Base-by-base conservation (phyloP, 305 asterid species). In the Fraxinus velutina region DNA sequence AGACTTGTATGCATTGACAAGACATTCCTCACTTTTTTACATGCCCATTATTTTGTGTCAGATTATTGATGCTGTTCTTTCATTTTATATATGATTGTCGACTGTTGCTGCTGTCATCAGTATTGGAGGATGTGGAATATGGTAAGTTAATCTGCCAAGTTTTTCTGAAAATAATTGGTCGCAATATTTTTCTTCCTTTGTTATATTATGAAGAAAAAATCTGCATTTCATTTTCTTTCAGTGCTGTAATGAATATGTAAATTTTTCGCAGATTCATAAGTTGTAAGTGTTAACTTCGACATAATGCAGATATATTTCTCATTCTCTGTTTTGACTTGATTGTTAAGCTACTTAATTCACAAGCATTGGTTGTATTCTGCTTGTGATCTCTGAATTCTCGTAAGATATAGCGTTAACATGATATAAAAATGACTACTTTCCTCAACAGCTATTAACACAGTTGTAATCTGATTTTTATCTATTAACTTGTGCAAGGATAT, bases 111-210 rank as follows among this genome's bases (percentile, higher is more conserved):
- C 87, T 75, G 74, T 83, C 76, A 79, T 79, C 93, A 96, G 99
- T 96, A 96, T 82, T 96, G 99, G 99, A 93, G 99, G 88, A 91
- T 93, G 97, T 96, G 98, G 99, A 94, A 96, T 86, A 93, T 96
- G 98, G 99, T 96, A 90, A 83, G 98, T 83, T 82, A 64, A 30
- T 79, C 75, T 84, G 4, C 75, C 37, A 24, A 77, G 83, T 34
- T 70, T n/a, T 78, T 80, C 73, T 47, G 33, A 24, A 66, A 24
- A 27, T 24, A 27, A 66, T 64, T 66, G 34, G 21, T 66, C n/a
- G 34, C 36, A 27, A 66, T 19, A 27, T 66, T 10, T 66, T 12
- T 29, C 17, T 27, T 10, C 15, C 34, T 24, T 24, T 24, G 33
- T 66, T 29, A 66, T 29, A 24, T 66, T 66, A 57, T 57, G 30